Evolutionary conservation across 495 filamentous ascomycete genomes (phyloP).

Genomic region (Apiosordaria backusii): DNA sequence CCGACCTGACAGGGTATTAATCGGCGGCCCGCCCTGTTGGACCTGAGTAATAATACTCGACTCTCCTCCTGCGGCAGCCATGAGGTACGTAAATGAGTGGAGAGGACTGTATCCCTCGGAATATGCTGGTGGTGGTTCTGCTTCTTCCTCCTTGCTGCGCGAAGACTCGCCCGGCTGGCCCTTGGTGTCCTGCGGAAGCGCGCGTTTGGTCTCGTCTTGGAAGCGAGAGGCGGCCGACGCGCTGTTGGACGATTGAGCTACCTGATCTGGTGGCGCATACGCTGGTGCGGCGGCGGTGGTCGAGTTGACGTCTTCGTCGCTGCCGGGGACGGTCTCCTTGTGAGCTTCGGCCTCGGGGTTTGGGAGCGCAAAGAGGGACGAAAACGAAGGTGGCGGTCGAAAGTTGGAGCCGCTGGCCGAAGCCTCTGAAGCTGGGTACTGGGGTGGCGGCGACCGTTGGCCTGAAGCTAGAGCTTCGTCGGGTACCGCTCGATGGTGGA

Average conservation of each 20-base stretch:
- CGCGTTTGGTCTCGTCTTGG: conserved; percentile 73
- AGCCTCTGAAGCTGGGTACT: conserved; percentile 60
- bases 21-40: conserved; percentile 82
- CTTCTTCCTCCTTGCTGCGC: conserved; percentile 65
- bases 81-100: conserved; percentile 90
- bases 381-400: conserved; percentile 45
- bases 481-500: conserved; percentile 30
- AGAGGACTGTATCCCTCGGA: conserved; percentile 91
- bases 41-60: conserved; percentile 99
- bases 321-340: conserved; percentile 38
- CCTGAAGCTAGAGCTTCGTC: conserved; percentile 39
- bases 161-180: conserved; percentile 51
- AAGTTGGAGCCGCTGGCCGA: conserved; percentile 50
- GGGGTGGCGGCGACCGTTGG: conserved; percentile 55
- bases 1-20: conserved; percentile 85
- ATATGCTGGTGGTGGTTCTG: conserved; percentile 92
- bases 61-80: conserved; percentile 94
- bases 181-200: conserved; percentile 73
- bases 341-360: conserved; percentile 30
- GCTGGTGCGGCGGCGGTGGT: conserved; percentile 57
- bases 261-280: conserved; percentile 46
- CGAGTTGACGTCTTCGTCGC: conserved; percentile 29
- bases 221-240: conserved; percentile 31
- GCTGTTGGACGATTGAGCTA: conserved; percentile 41
- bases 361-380: conserved; percentile 46